Conservation (phyloP, 768 basidiomycete species). For the Piloderma croceum region DNA sequence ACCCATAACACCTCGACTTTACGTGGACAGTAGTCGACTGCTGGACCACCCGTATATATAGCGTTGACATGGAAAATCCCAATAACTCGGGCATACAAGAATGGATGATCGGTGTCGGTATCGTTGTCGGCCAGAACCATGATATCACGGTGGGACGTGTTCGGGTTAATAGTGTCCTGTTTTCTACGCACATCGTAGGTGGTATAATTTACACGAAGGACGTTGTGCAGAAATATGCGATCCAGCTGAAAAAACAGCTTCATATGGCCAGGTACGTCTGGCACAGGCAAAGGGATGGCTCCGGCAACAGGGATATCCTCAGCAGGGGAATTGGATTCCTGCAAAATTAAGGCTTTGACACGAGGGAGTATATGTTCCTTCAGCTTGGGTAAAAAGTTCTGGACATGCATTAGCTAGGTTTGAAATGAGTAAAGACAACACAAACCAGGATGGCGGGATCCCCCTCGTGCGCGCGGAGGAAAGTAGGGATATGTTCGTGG, state of each 20-base stretch:
- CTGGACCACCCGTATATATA: not conserved
- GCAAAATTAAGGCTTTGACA: not conserved
- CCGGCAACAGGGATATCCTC: too few relatives aligned
- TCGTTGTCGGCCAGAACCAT: conserved; percentile 10
- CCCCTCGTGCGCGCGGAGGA: not conserved
- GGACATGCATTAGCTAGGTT: too few relatives aligned
- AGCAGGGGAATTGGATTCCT: too few relatives aligned
- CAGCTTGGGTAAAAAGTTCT: conserved; percentile 8
- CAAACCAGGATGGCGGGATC: not conserved
- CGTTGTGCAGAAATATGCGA: conserved; percentile 3
- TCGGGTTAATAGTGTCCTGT: conserved; percentile 14
- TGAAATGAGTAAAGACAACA: too few relatives aligned
- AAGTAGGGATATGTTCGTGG: not conserved
- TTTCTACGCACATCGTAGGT: conserved; percentile 14
- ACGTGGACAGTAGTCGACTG: not conserved
- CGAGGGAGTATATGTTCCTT: conserved; percentile 10
- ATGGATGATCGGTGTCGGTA: conserved; percentile 8
- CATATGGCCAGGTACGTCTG: not conserved
- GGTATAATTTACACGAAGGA: conserved; percentile 14
- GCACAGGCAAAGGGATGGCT: not conserved
- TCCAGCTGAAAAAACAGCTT: not conserved
- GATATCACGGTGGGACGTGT: conserved; percentile 6
- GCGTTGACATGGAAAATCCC: not conserved
- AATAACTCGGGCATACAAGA: conserved; percentile 13
- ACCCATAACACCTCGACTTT: conserved; percentile 11